These are phyloP conservation scores for Botryotinia narcissicola DNA, from an alignment of 2,329 filamentous ascomycete species.

Conservation along the genomic window DNA sequence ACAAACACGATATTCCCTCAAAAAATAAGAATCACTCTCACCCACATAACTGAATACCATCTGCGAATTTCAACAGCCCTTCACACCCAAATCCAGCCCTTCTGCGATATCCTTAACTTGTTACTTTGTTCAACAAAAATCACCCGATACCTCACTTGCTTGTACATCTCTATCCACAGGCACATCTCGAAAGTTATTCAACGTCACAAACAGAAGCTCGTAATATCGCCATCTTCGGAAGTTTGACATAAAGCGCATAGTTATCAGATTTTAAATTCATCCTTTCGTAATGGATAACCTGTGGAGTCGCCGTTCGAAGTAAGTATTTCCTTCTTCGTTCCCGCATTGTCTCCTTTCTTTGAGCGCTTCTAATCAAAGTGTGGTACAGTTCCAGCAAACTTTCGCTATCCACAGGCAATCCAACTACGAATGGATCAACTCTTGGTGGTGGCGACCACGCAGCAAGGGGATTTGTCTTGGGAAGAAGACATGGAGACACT, in stretches of 20 bases:
- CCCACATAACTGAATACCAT: not conserved
- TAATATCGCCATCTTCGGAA: slow-evolving; percentile 21
- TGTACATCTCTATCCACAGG: slow-evolving; percentile 11
- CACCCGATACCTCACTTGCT: not conserved
- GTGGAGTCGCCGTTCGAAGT: slow-evolving; percentile 86
- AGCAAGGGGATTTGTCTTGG: slow-evolving; percentile 62
- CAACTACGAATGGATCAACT: slow-evolving; percentile 42
- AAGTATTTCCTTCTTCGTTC: slow-evolving; percentile 34
- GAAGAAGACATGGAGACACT: slow-evolving; percentile 72
- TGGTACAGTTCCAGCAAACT: slow-evolving; percentile 64
- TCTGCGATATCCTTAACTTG: slow-evolving; percentile 5
- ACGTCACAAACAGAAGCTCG: slow-evolving; percentile 23
- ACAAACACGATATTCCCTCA: not conserved
- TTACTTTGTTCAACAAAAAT: not conserved
- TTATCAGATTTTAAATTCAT: slow-evolving; percentile 15
- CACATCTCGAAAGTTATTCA: slow-evolving; percentile 20
- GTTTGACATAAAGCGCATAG: slow-evolving; percentile 22
- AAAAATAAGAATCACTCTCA: not conserved
- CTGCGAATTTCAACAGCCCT: not conserved
- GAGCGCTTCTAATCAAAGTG: slow-evolving; percentile 27
- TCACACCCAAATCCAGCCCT: not conserved
- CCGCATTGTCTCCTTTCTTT: slow-evolving; percentile 16
- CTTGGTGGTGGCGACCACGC: slow-evolving; percentile 45
- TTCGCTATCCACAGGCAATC: slow-evolving; percentile 69
- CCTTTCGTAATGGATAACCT: slow-evolving; percentile 41